These are phyloP conservation scores for Aureobasidium melanogenum DNA, from an alignment of 2,329 filamentous ascomycete genomes.

Conservation along the genomic window DNA sequence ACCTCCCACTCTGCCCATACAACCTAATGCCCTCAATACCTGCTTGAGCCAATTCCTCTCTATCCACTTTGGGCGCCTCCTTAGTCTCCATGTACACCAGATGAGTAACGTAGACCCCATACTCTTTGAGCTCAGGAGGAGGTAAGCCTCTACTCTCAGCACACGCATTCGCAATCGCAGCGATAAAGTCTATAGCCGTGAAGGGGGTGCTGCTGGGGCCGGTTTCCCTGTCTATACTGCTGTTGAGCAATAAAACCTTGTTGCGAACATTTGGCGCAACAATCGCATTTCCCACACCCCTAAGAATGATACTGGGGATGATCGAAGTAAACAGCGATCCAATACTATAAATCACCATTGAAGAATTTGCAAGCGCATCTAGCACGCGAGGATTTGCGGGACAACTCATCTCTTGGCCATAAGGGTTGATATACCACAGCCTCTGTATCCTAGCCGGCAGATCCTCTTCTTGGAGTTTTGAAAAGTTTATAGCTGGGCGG, in stretches of 20 bases:
- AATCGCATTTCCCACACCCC: constrained; percentile 60
- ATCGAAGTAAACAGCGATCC: constrained; percentile 90
- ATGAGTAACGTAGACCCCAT: constrained; percentile 68
- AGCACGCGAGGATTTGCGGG: constrained; percentile 74
- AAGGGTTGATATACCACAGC: constrained; percentile 97
- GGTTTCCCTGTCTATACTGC: constrained; percentile 76
- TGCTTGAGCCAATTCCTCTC: constrained; percentile 49
- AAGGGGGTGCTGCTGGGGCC: constrained; percentile 59
- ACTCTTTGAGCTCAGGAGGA: constrained; percentile 33
- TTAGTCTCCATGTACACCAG: constrained; percentile 69
- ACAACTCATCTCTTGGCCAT: constrained; percentile 89
- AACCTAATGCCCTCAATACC: constrained; percentile 72
- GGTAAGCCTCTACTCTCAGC: constrained; percentile 51
- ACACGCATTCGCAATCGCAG: constrained; percentile 66
- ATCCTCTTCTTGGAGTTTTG: constrained; percentile 65
- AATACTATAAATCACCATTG: constrained; percentile 79
- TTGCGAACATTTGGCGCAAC: constrained; percentile 45
- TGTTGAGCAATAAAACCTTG: constrained; percentile 81
- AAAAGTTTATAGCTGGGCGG: constrained; percentile 72
- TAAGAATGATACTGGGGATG: constrained; percentile 70
- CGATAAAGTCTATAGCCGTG: constrained; percentile 71
- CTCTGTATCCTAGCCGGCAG: constrained; percentile 68
- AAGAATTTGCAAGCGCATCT: constrained; percentile 53
- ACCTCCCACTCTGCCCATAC: constrained; percentile 57
- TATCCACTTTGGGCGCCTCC: constrained; percentile 62